Evolutionary conservation across 805 yeast genomes (phyloP), one percentile per base, ranked within the genome.

Genomic region (Kazachstania taianensis): DNA sequence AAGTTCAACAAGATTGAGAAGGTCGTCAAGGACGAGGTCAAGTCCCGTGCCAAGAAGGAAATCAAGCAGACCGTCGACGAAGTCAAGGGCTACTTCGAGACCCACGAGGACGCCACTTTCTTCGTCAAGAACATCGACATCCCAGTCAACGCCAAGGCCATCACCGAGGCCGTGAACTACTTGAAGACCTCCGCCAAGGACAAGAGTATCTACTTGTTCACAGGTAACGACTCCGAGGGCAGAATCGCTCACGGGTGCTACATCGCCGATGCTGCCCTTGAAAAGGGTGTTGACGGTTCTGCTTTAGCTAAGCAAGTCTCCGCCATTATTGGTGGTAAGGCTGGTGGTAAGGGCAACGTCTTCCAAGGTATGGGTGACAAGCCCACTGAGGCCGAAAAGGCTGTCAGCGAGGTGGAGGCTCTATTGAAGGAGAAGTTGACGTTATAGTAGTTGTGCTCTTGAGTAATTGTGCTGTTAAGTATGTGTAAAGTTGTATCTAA

Each of bases 341-440:
- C 95, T 40, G 99, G 99, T 65, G 99, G 99, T 61, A 92, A 85
- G 65, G 97, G 96, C 44, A 83, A 85, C 46, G 78, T 87, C 37
- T 84, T 85, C 49, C 98, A 92, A 67, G 99, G 99, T 63, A 81
- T 85, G 78, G 98, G 98, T 50, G 84, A 79, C 49, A 81, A 84
- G 43, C 70, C 78, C 25, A 69, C 63, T 23, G 83, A 81, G 44
- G 69, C 85, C 36, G 69, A 68, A 28, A 70, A 69, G 28, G 99
- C 98, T 19, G 68, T 92, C 45, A 72, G 69, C 23, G 83, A 78
- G 43, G 73, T 87, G 35, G 70, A 70, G 46, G 67, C 69, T 53
- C 60, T 75, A 44, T 69, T 86, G 45, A 55, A 63, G 30, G 78
- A 75, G 55, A 79, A 78, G 58, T 67, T 81, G 41, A 38, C 44